Conservation (phyloP, 306 rosid species). For the Inga oerstediana region DNA sequence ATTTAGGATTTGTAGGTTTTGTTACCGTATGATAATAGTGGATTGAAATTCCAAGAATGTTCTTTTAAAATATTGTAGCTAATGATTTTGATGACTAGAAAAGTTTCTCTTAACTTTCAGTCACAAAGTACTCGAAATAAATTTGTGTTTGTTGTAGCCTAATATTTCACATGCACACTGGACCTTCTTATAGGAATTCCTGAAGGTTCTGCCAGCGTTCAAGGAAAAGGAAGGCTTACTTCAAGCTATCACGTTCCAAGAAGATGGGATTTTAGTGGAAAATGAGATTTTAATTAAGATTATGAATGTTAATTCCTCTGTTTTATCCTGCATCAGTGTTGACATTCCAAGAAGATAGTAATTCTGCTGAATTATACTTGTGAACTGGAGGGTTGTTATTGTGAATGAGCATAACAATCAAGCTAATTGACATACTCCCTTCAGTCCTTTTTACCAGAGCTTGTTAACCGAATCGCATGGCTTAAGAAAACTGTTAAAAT, state of each 20-base stretch:
- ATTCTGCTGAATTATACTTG: too few species aligned
- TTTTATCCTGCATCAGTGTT: not conserved
- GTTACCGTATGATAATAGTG: not conserved
- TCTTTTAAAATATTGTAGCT: not conserved
- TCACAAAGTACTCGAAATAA: conserved; percentile 20
- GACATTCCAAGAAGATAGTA: too few species aligned
- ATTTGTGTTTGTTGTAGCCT: conserved; percentile 19
- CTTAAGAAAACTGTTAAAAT: too few species aligned
- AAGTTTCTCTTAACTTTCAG: conserved; percentile 9
- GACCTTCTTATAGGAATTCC: conserved; percentile 60
- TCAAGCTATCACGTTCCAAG: conserved; percentile 28
- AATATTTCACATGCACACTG: not conserved
- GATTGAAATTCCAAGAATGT: conserved; percentile 5
- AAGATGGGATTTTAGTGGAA: too few species aligned
- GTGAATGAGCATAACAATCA: too few species aligned
- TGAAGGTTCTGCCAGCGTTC: conserved; percentile 87
- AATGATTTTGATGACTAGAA: not conserved
- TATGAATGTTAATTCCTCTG: not conserved
- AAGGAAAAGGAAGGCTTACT: conserved; percentile 77
- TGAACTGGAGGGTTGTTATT: too few species aligned
- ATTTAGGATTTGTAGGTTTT: not conserved
- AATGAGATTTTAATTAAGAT: not conserved
- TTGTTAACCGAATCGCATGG: too few species aligned
- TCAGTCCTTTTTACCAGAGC: too few species aligned
- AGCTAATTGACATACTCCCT: too few species aligned